Evolutionary conservation across 768 basidiomycete species (phyloP).

Genomic region (Mycena amicta): DNA sequence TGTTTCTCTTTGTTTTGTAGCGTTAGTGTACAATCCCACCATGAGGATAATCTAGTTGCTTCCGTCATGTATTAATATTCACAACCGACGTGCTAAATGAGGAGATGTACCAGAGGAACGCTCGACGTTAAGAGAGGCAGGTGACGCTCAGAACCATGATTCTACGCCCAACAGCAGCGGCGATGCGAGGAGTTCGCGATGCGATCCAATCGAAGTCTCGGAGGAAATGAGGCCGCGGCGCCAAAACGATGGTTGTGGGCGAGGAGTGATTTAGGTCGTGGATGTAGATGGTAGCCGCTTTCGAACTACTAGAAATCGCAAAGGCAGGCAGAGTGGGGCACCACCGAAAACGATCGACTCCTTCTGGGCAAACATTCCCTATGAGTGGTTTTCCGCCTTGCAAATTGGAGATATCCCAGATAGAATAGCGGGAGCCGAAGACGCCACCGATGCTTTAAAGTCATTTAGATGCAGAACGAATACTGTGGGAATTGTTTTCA

Average conservation of each 20-base stretch:
- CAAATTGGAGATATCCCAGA: slow-evolving; percentile 77
- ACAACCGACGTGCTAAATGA: not conserved
- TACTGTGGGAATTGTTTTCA: slow-evolving; percentile 49
- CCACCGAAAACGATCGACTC: slow-evolving; percentile 78
- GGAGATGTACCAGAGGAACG: no score
- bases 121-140: not conserved
- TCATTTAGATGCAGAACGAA: no score
- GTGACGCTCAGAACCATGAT: slow-evolving; percentile 64
- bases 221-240: slow-evolving; percentile 63
- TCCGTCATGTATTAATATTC: not conserved
- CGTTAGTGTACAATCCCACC: not conserved
- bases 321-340: slow-evolving; percentile 77
- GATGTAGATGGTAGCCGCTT: slow-evolving; percentile 70
- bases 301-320: slow-evolving; percentile 68
- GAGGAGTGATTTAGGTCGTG: slow-evolving; percentile 67
- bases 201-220: slow-evolving; percentile 80
- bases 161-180: slow-evolving; percentile 62
- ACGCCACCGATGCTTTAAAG: slow-evolving; percentile 71
- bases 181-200: slow-evolving; percentile 64
- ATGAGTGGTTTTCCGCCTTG: slow-evolving; percentile 75
- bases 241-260: slow-evolving; percentile 60
- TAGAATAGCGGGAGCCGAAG: slow-evolving; percentile 68
- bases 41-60: not conserved
- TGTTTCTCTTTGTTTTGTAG: slow-evolving; percentile 22
- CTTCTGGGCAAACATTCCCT: slow-evolving; percentile 66